Base-by-base conservation (phyloP, 305 asterid genomes). In the Withania somnifera region DNA sequence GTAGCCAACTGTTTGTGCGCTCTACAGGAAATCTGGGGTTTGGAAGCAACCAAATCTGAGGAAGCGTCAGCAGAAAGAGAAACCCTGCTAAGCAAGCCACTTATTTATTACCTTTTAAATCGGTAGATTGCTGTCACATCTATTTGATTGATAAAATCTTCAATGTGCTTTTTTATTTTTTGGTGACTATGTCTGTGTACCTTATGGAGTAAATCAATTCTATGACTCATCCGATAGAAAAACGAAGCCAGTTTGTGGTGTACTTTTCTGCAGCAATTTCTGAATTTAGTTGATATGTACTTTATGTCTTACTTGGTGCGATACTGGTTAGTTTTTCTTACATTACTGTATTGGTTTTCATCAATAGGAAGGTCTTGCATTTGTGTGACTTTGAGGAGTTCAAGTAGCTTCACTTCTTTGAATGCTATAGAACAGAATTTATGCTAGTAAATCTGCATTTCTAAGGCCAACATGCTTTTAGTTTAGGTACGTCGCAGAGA, bases 1-100 rank as follows among this genome's bases (percentile, higher is more conserved):
- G 98, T 97, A 73, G 97, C 98, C 28, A 95, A 95, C 89, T 97
- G 97, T 90, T 89, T 97, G 84, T 89, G 91, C 78, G 89, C 98
- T 77, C 91, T 97, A 81, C 98, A 95, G 89, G 99, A 93, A 90
- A 95, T 97, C 64, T 97, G 99, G 99, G 90, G 92, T 84, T 89
- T 91, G 87, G 98, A 97, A 89, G 97, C 98, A 87, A 89, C 90
- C 82, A 89, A 90, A 83, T 95, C 98, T 13, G 98, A 93, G 86
- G 99, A 97, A 86, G 96, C 95, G 45, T 88, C 94, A 54, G 89
- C 92, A 90, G 98, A 97, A 85, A 91, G 95, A 87, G 99, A 97
- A 84, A 82, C 83, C 36, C 90, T 97, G 85, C 93, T 93, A 82
- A 90, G 97, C 95, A 97, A 95, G 88, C 92, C 97, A 75, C 77